Base-by-base conservation (phyloP, 169 alveolate species). In the Theileria annulata region DNA sequence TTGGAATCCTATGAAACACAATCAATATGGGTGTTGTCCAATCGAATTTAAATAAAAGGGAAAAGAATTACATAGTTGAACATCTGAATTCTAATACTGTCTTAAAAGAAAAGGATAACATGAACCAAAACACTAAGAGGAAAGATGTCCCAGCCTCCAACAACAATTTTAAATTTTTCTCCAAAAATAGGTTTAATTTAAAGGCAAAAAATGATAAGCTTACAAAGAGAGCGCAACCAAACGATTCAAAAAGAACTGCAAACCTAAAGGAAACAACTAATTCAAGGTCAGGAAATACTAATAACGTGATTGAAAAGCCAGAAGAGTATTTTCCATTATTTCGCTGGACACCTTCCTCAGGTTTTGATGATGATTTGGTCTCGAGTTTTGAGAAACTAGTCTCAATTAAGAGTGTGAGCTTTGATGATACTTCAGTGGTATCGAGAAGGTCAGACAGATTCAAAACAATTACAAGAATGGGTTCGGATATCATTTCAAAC, bases 311-410 rank as follows among this genome's bases (percentile, higher is more conserved):
- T 25, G 66, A 56, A 56, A 19, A 13, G 1, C 17, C 6, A 17
- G 51, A 42, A 5, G 71, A 62, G 66, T 56, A 5, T 25, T 21
- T 56, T 21, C 31, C 25, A 0, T 28, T 17, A 19, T 30, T 62
- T 15, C 49, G 37, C 48, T 62, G 71, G 71, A 62, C 71, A 0
- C 71, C 31, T 28, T 72, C 79, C 3, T 72, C 79, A n/a, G 79
- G 59, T 4, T 42, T 72, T n/a, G 79, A 72, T 58, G 31, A 35
- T n/a, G 79, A 72, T 6, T 30, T 72, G 71, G 75, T 72, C 30
- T 72, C 79, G 12, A 72, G 79, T 78, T 72, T 51, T 12, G 79
- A 72, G 51, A 42, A 30, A 17, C 59, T 25, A 3, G 76, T 12
- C 27, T 58, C 76, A 23, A 28, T 68, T n/a, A 62, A 62, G 48